These are phyloP conservation scores for Dillenia turbinata DNA, from an alignment of 164 flowering plant genomes.

Conservation along the genomic window DNA sequence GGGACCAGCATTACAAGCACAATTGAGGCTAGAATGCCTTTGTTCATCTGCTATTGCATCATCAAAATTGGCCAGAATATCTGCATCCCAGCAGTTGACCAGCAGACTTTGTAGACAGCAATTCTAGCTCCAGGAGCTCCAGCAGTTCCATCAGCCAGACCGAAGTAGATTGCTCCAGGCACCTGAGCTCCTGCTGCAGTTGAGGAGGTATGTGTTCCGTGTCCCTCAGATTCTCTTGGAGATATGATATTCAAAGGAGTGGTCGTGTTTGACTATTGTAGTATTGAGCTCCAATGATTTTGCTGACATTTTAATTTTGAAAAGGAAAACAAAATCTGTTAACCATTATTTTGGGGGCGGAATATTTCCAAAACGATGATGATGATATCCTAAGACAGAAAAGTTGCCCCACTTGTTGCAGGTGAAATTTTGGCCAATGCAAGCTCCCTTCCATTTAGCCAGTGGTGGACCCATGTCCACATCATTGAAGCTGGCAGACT, in stretches of 20 bases:
- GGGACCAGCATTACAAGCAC: slow-evolving; percentile 35
- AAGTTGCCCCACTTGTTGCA: slow-evolving; percentile 32
- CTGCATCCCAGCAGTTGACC: slow-evolving; percentile 16
- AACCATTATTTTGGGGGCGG: no score
- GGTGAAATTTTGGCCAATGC: slow-evolving; percentile 31
- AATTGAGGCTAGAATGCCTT: slow-evolving; percentile 28
- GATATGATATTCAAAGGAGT: slow-evolving; percentile 9
- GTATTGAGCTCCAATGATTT: slow-evolving; percentile 32
- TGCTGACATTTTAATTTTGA: slow-evolving; percentile 15
- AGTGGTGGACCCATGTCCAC: slow-evolving; percentile 26
- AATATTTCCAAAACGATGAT: no score
- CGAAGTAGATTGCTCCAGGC: slow-evolving; percentile 22
- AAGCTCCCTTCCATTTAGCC: slow-evolving; percentile 38
- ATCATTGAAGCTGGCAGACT: slow-evolving; percentile 36
- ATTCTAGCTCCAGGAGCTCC: slow-evolving; percentile 30
- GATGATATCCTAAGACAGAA: background rate
- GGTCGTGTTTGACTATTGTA: slow-evolving; percentile 13
- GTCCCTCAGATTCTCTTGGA: slow-evolving; percentile 31
- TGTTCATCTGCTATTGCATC: slow-evolving; percentile 37
- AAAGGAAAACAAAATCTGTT: background rate
- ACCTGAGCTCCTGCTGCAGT: slow-evolving; percentile 31
- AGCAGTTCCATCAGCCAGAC: slow-evolving; percentile 29
- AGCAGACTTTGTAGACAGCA: slow-evolving; percentile 39
- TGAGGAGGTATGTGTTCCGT: slow-evolving; percentile 35
- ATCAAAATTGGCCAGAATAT: slow-evolving; percentile 31